Evolutionary conservation across 2,329 filamentous ascomycete genomes (phyloP), one percentile per base, ranked within the genome.

Genomic region (Pseudocercospora macadamiae): DNA sequence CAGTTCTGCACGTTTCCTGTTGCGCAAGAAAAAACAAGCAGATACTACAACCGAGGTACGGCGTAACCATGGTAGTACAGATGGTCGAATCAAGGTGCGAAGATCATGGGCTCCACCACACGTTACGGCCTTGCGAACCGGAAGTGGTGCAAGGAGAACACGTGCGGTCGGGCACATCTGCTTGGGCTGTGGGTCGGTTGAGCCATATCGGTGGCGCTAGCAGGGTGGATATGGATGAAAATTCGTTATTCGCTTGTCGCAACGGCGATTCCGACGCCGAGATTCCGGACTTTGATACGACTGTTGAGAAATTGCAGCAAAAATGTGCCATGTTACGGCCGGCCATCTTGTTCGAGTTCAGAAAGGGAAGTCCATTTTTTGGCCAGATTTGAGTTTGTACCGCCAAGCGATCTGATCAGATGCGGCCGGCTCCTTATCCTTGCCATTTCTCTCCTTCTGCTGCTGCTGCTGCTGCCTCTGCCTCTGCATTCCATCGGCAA

Each of bases 141-240:
- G 12, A 8, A 21, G 10, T 16, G 16, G 16, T 30, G 4, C n/a
- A 51, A 32, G 28, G 25, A 8, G 28, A 51, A 51, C 28, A 51
- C 26, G 25, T 51, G 47, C 32, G 25, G 25, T 51, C 47, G 26
- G 23, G 25, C 28, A 21, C 34, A 51, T 51, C 47, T 51, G 47
- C 47, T 51, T 5, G 21, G 34, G 47, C 32, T 9, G 26, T 45
- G 39, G 26, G 32, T 23, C 28, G 26, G 47, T 51, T 51, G 47
- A 34, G 47, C 47, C 47, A 51, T 48, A 48, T 51, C 47, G 47
- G 14, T 32, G 47, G 4, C 47, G 28, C 47, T 51, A 51, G 47
- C 47, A 32, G 47, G 47, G 47, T 51, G 47, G 26, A 16, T 51
- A n/a, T 32, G 16, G 25, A 51, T 23, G 47, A 51, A 51, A 51